Percentiles rank a stretch among this genome's conserved stretches.
These are phyloP conservation scores for Backusella luteola DNA, from an alignment of 192 early-diverging fungal species.

Conservation along the genomic window DNA sequence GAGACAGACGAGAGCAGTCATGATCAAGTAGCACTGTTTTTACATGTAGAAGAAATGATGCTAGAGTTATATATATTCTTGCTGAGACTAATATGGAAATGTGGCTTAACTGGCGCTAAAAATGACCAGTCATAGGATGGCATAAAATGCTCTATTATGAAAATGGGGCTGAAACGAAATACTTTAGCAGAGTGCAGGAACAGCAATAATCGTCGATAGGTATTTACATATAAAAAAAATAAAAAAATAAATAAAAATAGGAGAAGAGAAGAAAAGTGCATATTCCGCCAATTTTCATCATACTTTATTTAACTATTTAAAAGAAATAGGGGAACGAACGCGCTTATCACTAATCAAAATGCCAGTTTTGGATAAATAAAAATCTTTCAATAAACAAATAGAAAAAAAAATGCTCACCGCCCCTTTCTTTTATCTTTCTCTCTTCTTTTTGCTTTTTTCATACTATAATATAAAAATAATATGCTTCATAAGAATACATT, in stretches of 20 bases:
- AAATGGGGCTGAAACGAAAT: background rate
- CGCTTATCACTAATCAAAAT: background rate
- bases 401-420: background rate
- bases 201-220: background rate
- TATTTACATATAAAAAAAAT: too few species aligned
- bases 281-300: too few species aligned
- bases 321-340: background rate
- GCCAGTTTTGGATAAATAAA: background rate
- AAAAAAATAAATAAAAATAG: background rate
- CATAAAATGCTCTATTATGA: background rate
- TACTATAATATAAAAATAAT: background rate
- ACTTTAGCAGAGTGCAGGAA: background rate
- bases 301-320: background rate
- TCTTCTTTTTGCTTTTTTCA: background rate
- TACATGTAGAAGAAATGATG: too few species aligned
- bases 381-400: background rate
- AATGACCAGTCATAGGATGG: background rate
- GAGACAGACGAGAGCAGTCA: too few species aligned
- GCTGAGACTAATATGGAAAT: background rate
- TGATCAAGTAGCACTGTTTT: too few species aligned
- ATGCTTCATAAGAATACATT: background rate
- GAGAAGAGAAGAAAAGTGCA: background rate
- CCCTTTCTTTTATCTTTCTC: background rate
- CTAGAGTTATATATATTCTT: too few species aligned
- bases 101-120: background rate